A percentile compares a stretch with the other conserved stretches of the same genome.
phyloP scores from a whole-genome alignment of 148 eudicot species.

The Camellia sinensis region DNA sequence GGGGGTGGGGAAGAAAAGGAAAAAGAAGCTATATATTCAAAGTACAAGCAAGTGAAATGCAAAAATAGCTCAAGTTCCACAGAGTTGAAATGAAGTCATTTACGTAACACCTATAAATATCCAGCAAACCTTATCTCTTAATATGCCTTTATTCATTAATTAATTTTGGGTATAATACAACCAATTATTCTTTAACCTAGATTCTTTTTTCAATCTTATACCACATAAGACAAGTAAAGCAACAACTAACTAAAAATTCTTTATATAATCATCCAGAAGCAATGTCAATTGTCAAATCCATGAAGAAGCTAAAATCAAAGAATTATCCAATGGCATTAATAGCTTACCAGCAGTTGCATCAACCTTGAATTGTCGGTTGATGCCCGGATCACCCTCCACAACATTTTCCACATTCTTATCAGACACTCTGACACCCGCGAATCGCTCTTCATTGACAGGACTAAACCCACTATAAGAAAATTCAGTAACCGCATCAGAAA shows the following conservation, averaged over 20 bases:
- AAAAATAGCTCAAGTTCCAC: not conserved
- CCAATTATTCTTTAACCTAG: not conserved
- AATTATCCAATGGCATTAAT: not conserved
- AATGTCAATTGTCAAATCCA: not conserved
- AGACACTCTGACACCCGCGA: slow-evolving; percentile 30
- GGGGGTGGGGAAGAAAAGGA: no score
- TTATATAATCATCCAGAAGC: not conserved
- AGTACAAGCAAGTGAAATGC: not conserved
- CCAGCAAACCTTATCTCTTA: not conserved
- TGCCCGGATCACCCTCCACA: slow-evolving; percentile 22
- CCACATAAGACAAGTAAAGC: not conserved
- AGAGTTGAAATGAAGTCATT: not conserved
- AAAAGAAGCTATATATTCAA: no score
- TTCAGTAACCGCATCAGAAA: slow-evolving; percentile 65
- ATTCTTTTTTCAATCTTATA: not conserved
- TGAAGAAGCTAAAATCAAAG: not conserved
- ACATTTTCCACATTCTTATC: slow-evolving; percentile 31
- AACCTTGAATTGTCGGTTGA: slow-evolving; percentile 1
- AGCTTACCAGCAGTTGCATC: slow-evolving; percentile 39
- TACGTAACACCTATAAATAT: not conserved
- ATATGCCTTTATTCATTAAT: not conserved
- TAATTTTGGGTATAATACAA: not conserved
- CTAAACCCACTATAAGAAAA: slow-evolving; percentile 39
- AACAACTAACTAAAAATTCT: not conserved
- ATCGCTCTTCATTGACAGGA: slow-evolving; percentile 27